Conservation (phyloP, 2,329 filamentous ascomycete species). For the Periconia sp. region DNA sequence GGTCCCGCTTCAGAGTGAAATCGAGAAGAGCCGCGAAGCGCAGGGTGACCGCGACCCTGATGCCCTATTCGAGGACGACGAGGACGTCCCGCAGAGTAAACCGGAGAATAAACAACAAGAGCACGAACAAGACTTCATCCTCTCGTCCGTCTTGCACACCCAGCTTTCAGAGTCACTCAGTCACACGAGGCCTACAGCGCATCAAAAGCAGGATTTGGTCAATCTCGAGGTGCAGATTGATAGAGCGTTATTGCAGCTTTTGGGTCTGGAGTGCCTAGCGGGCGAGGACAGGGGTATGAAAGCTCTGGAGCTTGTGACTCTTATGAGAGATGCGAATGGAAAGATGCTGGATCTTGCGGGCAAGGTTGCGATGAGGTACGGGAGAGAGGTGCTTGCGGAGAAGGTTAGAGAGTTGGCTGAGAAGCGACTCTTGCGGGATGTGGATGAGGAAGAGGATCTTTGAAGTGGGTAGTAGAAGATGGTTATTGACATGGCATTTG, state of each 20-base stretch:
- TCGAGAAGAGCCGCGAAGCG: slow-evolving; percentile 34
- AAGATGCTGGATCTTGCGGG: slow-evolving; percentile 90
- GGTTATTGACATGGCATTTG: no score
- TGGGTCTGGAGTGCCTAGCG: slow-evolving; percentile 88
- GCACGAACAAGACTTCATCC: slow-evolving; percentile 83
- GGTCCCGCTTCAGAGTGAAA: slow-evolving; percentile 72
- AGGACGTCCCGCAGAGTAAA: slow-evolving; percentile 21
- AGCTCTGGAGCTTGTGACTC: slow-evolving; percentile 83
- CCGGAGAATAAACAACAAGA: slow-evolving; percentile 59
- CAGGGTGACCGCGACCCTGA: slow-evolving; percentile 41
- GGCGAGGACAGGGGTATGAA: slow-evolving; percentile 95
- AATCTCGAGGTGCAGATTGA: slow-evolving; percentile 84
- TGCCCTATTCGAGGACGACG: slow-evolving; percentile 39
- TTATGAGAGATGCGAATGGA: slow-evolving; percentile 84
- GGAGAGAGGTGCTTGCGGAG: slow-evolving; percentile 77
- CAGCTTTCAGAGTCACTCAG: slow-evolving; percentile 78
- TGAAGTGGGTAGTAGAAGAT: neutral
- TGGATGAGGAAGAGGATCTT: slow-evolving; percentile 56
- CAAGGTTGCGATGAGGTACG: slow-evolving; percentile 88
- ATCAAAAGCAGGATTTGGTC: slow-evolving; percentile 71
- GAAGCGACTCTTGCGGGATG: slow-evolving; percentile 65
- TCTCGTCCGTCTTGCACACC: slow-evolving; percentile 72
- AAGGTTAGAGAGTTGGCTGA: slow-evolving; percentile 91
- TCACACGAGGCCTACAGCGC: slow-evolving; percentile 67
- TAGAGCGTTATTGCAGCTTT: slow-evolving; percentile 85